phyloP scores from a whole-genome alignment of 345 rosid genomes.

The Reutealis trisperma region DNA sequence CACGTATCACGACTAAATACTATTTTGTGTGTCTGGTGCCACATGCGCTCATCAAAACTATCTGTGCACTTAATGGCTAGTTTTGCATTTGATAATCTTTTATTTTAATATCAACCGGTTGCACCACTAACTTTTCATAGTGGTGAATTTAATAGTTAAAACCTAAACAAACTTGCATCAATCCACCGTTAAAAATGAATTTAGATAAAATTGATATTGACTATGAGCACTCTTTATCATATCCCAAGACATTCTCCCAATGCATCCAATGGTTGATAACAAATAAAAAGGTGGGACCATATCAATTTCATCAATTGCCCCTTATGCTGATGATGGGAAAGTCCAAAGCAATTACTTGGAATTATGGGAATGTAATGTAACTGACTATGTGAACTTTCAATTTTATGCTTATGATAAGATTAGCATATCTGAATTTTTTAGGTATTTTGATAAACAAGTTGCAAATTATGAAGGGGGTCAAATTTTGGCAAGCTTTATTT shows the following conservation, averaged over 20 bases:
- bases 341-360: constrained; percentile 9
- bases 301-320: constrained; percentile 14
- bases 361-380: neutral
- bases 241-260: neutral
- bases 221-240: constrained; percentile 13
- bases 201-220: constrained; percentile 14
- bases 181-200: no score
- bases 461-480: neutral
- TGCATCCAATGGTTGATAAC: constrained; percentile 10
- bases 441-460: neutral
- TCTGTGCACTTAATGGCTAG: no score
- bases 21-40: no score
- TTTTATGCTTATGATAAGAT: constrained; percentile 6
- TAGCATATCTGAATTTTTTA: neutral
- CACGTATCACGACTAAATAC: no score
- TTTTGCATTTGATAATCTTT: no score
- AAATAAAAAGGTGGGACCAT: neutral
- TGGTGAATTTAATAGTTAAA: no score
- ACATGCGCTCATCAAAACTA: no score
- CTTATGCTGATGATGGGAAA: neutral
- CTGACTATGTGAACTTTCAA: constrained; percentile 1
- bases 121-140: no score
- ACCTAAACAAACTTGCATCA: no score
- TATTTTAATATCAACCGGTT: no score
- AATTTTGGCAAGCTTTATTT: constrained; percentile 8